Conservation (phyloP, 2,329 filamentous ascomycete genomes). For the Monosporascus sp. region DNA sequence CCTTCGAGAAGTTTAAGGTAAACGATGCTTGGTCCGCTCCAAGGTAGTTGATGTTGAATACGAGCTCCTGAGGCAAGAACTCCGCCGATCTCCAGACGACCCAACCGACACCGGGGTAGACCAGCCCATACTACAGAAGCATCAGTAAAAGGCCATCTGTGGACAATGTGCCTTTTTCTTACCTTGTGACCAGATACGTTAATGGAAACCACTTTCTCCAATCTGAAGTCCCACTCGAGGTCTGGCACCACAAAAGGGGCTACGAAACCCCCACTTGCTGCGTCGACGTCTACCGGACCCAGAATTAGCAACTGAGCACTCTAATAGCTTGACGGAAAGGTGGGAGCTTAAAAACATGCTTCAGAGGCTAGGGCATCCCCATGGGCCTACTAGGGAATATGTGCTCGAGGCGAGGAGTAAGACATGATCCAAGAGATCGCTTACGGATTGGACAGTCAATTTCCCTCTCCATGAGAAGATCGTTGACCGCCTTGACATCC, state of each 20-base stretch:
- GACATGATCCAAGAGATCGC: no score
- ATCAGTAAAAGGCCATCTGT: constrained; percentile 4
- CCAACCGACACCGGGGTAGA: constrained; percentile 94
- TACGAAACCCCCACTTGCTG: constrained; percentile 87
- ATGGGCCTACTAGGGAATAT: no score
- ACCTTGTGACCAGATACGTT: constrained; percentile 90
- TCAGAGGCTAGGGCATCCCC: no score
- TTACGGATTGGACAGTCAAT: constrained; percentile 73
- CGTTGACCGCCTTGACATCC: constrained; percentile 87
- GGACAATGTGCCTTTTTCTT: background rate
- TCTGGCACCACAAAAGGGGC: constrained; percentile 83
- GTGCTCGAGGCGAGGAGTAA: no score
- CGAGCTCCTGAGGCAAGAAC: constrained; percentile 81
- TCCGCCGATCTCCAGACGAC: constrained; percentile 81
- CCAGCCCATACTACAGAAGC: constrained; percentile 44
- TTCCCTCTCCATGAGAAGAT: constrained; percentile 68
- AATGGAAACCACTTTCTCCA: constrained; percentile 85
- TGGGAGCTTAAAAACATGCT: no score
- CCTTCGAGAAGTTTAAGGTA: constrained; percentile 96
- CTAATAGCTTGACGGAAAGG: no score
- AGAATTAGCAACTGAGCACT: no score
- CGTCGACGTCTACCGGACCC: constrained; percentile 61
- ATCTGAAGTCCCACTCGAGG: constrained; percentile 86
- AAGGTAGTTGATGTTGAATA: constrained; percentile 99
- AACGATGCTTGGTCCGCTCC: constrained; percentile 93